These are phyloP conservation scores for Ascochyta pisi DNA, from an alignment of 2,329 filamentous ascomycete genomes.

Conservation along the genomic window DNA sequence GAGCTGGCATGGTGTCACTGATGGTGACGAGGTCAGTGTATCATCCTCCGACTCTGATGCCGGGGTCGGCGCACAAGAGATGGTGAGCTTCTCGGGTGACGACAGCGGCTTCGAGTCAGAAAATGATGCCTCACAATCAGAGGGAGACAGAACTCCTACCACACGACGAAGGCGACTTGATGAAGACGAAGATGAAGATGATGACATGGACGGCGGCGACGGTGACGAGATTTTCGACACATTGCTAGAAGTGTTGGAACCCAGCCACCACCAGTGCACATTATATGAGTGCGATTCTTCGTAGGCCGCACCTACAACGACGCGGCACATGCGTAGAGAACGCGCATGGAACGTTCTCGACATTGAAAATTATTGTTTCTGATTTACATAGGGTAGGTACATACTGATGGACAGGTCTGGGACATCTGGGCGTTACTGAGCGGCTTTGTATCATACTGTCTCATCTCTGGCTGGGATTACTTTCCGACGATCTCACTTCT, in stretches of 20 bases:
- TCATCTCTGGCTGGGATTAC: constrained; percentile 8
- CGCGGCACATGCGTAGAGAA: neutral
- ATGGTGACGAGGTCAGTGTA: constrained; percentile 27
- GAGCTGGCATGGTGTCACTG: constrained; percentile 34
- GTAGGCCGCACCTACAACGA: neutral
- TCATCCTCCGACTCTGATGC: constrained; percentile 19
- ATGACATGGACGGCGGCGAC: constrained; percentile 7
- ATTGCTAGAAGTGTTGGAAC: constrained; percentile 29
- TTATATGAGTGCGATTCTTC: constrained; percentile 18
- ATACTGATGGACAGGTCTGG: neutral
- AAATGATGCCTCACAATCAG: constrained; percentile 31
- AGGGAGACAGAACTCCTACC: constrained; percentile 12
- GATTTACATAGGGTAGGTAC: constrained; percentile 3
- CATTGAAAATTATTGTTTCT: constrained; percentile 11
- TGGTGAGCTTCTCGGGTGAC: constrained; percentile 41
- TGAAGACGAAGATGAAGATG: constrained; percentile 23
- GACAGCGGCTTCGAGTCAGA: constrained; percentile 45
- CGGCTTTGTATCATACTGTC: constrained; percentile 12
- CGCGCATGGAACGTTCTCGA: neutral
- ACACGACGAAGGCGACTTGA: constrained; percentile 10
- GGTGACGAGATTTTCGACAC: constrained; percentile 31
- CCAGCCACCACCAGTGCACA: constrained; percentile 15
- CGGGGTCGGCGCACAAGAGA: constrained; percentile 38
- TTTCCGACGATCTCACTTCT: constrained; percentile 8
- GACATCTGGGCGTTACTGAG: constrained; percentile 6